Conservation (phyloP, 139 green algal species). For the Prasinococcaceae sp. region DNA sequence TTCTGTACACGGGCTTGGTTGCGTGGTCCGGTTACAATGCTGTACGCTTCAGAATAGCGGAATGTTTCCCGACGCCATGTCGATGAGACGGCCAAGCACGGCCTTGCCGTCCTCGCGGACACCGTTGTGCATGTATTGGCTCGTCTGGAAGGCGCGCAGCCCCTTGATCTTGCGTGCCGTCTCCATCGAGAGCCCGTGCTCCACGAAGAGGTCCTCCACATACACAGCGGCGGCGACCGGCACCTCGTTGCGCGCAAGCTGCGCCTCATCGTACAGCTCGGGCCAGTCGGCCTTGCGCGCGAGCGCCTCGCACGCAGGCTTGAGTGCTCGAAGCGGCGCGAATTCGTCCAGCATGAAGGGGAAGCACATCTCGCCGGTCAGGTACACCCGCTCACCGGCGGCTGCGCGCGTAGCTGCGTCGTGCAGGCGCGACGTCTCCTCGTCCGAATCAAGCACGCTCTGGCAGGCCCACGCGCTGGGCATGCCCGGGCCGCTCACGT, state of each 20-base stretch:
- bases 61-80: too few relatives aligned
- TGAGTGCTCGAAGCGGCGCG: slow-evolving; percentile 46
- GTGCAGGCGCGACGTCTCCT: too few relatives aligned
- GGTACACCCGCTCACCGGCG: neutral
- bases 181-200: slow-evolving; percentile 59
- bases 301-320: slow-evolving; percentile 55
- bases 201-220: slow-evolving; percentile 86
- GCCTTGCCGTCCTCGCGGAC: slow-evolving; percentile 26
- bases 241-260: slow-evolving; percentile 39
- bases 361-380: slow-evolving; percentile 79
- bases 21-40: too few relatives aligned
- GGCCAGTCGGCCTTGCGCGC: slow-evolving; percentile 57
- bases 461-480: too few relatives aligned
- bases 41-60: too few relatives aligned
- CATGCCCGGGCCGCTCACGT: too few relatives aligned
- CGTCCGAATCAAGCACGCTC: too few relatives aligned
- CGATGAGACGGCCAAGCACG: too few relatives aligned
- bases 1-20: too few relatives aligned
- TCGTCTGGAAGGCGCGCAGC: slow-evolving; percentile 61
- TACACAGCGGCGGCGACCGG: slow-evolving; percentile 57
- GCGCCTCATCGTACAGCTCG: slow-evolving; percentile 53
- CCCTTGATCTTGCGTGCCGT: slow-evolving; percentile 30
- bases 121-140: slow-evolving; percentile 71
- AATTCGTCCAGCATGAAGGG: slow-evolving; percentile 88
- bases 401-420: neutral